Base-by-base conservation (phyloP, 164 flowering plant species). In the Vitis amurensis region DNA sequence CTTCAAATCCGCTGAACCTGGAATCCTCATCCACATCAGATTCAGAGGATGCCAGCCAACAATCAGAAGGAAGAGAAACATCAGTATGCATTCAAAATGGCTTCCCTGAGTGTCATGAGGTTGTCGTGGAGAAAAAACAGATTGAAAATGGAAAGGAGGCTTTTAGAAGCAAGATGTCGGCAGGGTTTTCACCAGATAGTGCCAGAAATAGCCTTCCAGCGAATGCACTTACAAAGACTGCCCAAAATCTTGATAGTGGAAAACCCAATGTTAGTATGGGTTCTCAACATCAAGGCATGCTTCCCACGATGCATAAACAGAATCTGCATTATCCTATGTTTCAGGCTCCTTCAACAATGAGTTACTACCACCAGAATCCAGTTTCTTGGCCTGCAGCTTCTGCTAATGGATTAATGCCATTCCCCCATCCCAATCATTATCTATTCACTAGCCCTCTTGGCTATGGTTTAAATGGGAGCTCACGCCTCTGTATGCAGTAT, bases 311-410 rank as follows among this genome's bases (percentile, higher is more conserved):
- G 76, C 87, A 72, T 27, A 83, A 77, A 68, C 94, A 82, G 56
- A 84, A 72, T 50, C 13, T 87, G 15, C 85, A 77, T 74, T 85
- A 74, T 63, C 94, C 97, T 13, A 69, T 82, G 16, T 87, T 83
- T 75, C 94, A 91, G 64, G 77, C 86, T 63, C 86, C 89, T 72
- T 76, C 97, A 14, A 61, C 88, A 17, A 72, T 92, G 83, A 85
- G 85, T 16, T 95, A 90, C 73, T 91, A 86, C 80, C 96, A 86
- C 73, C 99, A 89, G 71, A 86, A 62, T 73, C 79, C 93, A 50
- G 82, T 86, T 71, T 68, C 93, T 23, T 94, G 97, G 97, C 75
- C 91, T 44, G 77, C 86, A 49, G 76, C 86, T 79, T 85, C 87
- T 50, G 71, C 88, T 11, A 89, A 81, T 81, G 95, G 94, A 59